Evolutionary conservation across 2,329 filamentous ascomycete genomes (phyloP).

Genomic region (Epichloe aotearoae): DNA sequence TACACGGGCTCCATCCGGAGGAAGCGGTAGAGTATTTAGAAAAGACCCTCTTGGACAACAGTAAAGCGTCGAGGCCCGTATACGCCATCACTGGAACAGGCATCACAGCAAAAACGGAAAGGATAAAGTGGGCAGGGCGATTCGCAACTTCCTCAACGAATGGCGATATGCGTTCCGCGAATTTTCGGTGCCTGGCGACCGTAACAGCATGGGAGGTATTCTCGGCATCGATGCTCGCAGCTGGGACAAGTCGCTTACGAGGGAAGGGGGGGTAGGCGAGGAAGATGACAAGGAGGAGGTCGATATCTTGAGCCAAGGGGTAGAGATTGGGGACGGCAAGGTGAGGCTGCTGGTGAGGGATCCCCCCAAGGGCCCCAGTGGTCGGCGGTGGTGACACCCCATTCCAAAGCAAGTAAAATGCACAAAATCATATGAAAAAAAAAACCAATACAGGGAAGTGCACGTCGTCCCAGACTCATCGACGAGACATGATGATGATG

Average conservation of each 20-base stretch:
- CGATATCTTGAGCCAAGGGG: conserved; percentile 48
- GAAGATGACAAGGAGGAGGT: conserved; percentile 29
- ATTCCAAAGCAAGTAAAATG: conserved; percentile 5
- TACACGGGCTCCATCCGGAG: conserved; percentile 96
- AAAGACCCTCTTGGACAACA: conserved; percentile 73
- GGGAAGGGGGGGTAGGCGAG: conserved; percentile 25
- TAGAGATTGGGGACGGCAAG: conserved; percentile 34
- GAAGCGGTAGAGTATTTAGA: conserved; percentile 93
- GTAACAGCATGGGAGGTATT: conserved; percentile 67
- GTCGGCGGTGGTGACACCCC: conserved; percentile 24
- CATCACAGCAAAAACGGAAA: conserved; percentile 98
- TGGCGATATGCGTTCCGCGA: conserved; percentile 94
- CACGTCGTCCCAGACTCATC: too few species aligned
- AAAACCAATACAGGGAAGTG: too few species aligned
- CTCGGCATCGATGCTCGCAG: conserved; percentile 54
- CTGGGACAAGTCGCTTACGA: conserved; percentile 48
- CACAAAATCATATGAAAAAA: conserved; percentile 16
- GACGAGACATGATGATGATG: too few species aligned
- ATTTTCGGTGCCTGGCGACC: conserved; percentile 91
- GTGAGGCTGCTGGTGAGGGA: conserved; percentile 51
- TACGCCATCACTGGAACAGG: conserved; percentile 93
- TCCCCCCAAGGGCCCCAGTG: conserved; percentile 42
- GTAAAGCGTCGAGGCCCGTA: conserved; percentile 57
- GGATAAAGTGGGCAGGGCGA: conserved; percentile 92
- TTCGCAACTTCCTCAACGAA: conserved; percentile 82